Base-by-base conservation (phyloP, 208 protist species). In the Trypanosoma boissoni region DNA sequence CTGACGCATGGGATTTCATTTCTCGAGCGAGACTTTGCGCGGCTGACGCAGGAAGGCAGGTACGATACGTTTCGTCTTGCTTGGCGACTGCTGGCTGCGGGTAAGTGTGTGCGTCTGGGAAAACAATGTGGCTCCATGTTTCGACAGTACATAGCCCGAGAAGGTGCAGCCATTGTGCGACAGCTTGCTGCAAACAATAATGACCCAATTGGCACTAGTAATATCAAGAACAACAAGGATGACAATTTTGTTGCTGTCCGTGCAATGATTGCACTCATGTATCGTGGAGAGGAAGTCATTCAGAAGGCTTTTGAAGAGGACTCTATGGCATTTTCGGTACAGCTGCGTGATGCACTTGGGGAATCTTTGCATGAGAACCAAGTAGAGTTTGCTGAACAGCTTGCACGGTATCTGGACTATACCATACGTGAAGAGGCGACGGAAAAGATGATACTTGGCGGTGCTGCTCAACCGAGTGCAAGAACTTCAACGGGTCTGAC, bases 351-450 rank as follows among this genome's bases (percentile, higher is more conserved):
- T 46, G 82, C 87, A 14, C 92, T 98, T 37, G 84, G 93, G 52
- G 52, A 74, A 2, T 91, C 95, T 39, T 69, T 99, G 23, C 92
- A 91, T 34, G 54, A 72, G 18, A 64, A 90, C n/a, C 70, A 79
- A 24, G 86, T 87, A 41, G 76, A 84, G 64, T 86, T 97, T 20
- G 87, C 90, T 26, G 88, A 98, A 68, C 78, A 98, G 43, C 85
- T 99, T 21, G 92, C 88, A 9, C 80, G 78, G 42, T 98, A 88
- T 61, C 50, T 97, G 14, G 97, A 99, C 58, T 69, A 54, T 2
- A 83, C 92, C 32, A 66, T 99, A 50, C 70, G 68, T 58, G 57
- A 73, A 20, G 75, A 84, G 12, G 77, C 74, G 43, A 42, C 37
- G 50, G 72, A 68, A 3, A 69, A 62, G 44, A 57, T 73, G 18